Conservation (phyloP, 139 green algal species). For the Closterium sp. region DNA sequence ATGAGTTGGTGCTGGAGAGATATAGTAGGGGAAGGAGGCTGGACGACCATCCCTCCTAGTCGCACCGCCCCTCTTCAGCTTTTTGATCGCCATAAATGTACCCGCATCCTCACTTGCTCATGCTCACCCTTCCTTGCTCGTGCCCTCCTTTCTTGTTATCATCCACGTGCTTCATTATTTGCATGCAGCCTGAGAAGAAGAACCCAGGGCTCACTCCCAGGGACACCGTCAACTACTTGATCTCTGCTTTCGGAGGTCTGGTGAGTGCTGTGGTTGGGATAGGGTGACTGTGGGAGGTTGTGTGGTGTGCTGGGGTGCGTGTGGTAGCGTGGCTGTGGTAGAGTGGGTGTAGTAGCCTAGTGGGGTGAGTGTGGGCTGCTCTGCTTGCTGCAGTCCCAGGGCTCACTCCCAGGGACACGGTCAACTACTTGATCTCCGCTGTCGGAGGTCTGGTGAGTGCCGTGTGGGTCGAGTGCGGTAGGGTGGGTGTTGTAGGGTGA, state of each 20-base stretch:
- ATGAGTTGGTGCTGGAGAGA: too few relatives aligned
- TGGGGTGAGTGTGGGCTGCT: too few relatives aligned
- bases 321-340: too few relatives aligned
- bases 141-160: too few relatives aligned
- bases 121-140: too few relatives aligned
- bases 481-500: too few relatives aligned
- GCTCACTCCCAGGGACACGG: conserved; percentile 31
- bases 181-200: conserved; percentile 42
- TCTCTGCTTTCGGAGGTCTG: conserved; percentile 25
- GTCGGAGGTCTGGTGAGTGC: conserved; percentile 7
- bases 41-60: too few relatives aligned
- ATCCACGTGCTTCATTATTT: not conserved
- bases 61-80: too few relatives aligned
- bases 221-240: conserved; percentile 32
- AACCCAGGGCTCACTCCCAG: conserved; percentile 36
- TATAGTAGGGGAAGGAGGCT: not conserved
- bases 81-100: not conserved
- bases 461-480: too few relatives aligned
- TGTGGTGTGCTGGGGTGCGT: not conserved
- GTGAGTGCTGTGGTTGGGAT: not conserved
- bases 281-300: not conserved
- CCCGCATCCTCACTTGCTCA: too few relatives aligned
- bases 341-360: too few relatives aligned
- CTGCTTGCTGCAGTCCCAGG: not conserved
- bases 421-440: conserved; percentile 34